Evolutionary conservation across 495 filamentous ascomycete species (phyloP), one percentile per base, ranked within the genome.

Genomic region (Xylaria flabelliformis): DNA sequence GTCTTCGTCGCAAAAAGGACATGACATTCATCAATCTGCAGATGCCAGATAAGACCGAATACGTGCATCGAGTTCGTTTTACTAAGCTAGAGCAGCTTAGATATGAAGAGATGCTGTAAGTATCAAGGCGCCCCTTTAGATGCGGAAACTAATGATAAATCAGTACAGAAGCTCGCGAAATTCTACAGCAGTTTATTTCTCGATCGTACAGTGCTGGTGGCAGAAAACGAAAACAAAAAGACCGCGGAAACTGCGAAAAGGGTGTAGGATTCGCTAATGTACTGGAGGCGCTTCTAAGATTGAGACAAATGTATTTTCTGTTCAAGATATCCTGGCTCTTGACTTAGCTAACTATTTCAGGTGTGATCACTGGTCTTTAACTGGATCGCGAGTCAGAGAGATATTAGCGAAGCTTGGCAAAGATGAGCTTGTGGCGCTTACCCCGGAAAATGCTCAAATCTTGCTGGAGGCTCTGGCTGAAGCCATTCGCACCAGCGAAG

Each of bases 11-110:
- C 34, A 90, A 90, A 74, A 98, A 98, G 80, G 91, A 94, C 67
- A 97, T 97, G 94, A 86, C 86, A 12, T 97, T 97, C 72, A 86
- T 98, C 56, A 93, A 98, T 73, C 82, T 97, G 15, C 90, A 90
- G 63, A 86, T 97, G 1, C 94, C 95, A 0, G 82, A 90, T 12
- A 88, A 96, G 70, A 91, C 90, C 0, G 94, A 95, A 76, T 94
- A 92, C 67, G 84, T 96, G n/a, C 90, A 95, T 76, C 87, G 88
- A 9, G 89, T 98, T 73, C 86, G 90, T 34, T 95, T 97, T 78
- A 87, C 90, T 50, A 78, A 87, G 0, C 90, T 95, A 62, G 95
- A 98, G 78, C 82, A 87, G 72, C 88, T 91, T 75, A 95, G 92
- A 82, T 98, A 98, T 75, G 88, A 92, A 10, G 90, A 90, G 51